Percentiles rank a stretch among this genome's conserved stretches.
These are phyloP conservation scores for Aquilaria yunnanensis DNA, from an alignment of 345 rosid genomes.

Conservation along the genomic window DNA sequence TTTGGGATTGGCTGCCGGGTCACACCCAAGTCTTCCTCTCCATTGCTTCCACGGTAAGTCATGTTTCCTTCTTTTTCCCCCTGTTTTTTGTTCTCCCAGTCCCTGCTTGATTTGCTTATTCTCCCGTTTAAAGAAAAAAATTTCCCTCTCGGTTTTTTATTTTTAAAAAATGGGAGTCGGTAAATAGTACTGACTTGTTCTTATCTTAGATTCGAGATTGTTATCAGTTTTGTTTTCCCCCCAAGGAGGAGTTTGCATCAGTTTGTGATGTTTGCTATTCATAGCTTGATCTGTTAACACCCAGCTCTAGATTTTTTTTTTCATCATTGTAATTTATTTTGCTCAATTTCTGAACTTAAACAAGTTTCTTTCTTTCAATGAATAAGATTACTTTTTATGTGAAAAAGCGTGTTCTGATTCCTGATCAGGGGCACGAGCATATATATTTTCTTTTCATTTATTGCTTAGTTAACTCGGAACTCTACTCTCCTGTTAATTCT, in stretches of 20 bases:
- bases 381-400: too few relatives aligned
- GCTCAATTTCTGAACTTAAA: too few relatives aligned
- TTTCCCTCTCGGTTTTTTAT: neutral
- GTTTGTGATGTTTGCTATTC: neutral
- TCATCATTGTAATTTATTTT: too few relatives aligned
- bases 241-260: neutral
- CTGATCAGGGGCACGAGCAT: too few relatives aligned
- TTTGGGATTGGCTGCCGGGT: conserved; percentile 12
- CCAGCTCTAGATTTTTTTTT: too few relatives aligned
- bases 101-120: neutral
- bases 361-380: too few relatives aligned
- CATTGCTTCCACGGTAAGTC: conserved; percentile 26
- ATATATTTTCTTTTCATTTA: too few relatives aligned
- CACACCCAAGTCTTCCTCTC: conserved; percentile 10
- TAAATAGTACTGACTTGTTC: conserved; percentile 1
- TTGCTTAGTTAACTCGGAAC: too few relatives aligned
- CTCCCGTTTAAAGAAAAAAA: neutral
- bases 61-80: conserved; percentile 4
- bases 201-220: neutral
- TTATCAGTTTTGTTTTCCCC: neutral
- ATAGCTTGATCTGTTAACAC: too few relatives aligned
- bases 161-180: neutral
- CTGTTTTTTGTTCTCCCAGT: conserved; percentile 5
- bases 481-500: too few relatives aligned
- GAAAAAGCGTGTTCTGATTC: too few relatives aligned